These are phyloP conservation scores for Ceratobasidium sp. DNA, from an alignment of 1,284 basidiomycete species.

Conservation along the genomic window DNA sequence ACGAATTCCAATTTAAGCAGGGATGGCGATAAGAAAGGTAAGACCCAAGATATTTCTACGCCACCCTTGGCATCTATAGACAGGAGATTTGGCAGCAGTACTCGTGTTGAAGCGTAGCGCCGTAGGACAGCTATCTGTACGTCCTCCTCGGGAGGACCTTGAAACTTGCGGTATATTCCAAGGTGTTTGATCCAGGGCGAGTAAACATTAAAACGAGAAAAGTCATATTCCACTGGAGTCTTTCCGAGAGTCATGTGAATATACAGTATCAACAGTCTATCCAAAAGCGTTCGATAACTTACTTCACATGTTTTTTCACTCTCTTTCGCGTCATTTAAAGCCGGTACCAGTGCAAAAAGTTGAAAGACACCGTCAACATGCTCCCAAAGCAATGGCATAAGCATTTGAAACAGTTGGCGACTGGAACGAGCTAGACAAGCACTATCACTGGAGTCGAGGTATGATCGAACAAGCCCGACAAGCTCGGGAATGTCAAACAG, in stretches of 20 bases:
- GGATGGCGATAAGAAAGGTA: conserved; percentile 5
- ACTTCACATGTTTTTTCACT: not conserved
- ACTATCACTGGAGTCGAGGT: not conserved
- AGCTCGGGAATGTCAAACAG: not conserved
- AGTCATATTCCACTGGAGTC: not conserved
- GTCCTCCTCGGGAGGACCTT: not conserved
- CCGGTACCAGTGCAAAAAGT: not conserved
- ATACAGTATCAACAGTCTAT: no score
- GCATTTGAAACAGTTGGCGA: not conserved
- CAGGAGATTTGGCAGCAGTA: not conserved
- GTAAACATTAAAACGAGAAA: conserved; percentile 1
- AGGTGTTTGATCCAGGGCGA: conserved; percentile 9
- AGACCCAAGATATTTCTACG: not conserved
- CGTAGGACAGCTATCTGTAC: not conserved
- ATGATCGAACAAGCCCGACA: not conserved
- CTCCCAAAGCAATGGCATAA: conserved; percentile 8
- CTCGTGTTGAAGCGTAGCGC: not conserved
- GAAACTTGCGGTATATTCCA: not conserved
- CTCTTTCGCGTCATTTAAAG: not conserved
- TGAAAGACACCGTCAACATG: not conserved
- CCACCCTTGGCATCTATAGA: not conserved
- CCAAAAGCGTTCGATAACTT: not conserved
- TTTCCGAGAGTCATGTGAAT: not conserved
- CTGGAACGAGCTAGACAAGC: not conserved
- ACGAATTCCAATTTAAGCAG: not conserved